Conservation (phyloP, 306 rosid species). For the Lathyrus sativus region DNA sequence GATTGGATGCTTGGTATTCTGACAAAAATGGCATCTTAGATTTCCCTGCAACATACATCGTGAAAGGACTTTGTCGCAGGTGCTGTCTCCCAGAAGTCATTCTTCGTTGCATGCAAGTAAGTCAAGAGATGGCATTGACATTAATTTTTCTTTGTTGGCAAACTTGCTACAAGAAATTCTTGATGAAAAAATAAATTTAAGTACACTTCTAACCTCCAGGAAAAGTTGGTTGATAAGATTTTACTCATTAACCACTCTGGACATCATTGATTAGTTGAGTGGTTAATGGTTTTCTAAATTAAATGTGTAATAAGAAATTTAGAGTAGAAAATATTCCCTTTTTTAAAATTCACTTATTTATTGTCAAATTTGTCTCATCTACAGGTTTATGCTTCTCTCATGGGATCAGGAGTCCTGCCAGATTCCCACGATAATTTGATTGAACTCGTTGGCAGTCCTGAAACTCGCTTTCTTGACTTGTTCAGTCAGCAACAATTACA, state of each 20-base stretch:
- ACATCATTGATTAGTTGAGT: constrained; percentile 13
- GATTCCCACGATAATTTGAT: constrained; percentile 75
- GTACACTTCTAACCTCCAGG: constrained; percentile 5
- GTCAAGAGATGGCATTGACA: constrained; percentile 29
- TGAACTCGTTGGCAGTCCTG: constrained; percentile 74
- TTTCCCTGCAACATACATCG: constrained; percentile 74
- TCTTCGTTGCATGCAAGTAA: constrained; percentile 96
- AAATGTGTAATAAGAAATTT: not conserved
- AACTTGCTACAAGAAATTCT: not conserved
- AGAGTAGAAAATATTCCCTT: not conserved
- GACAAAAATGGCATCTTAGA: constrained; percentile 62
- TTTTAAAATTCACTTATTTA: not conserved
- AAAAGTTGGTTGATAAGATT: constrained; percentile 15
- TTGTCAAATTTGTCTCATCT: constrained; percentile 31
- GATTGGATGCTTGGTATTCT: constrained; percentile 91
- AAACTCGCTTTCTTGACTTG: constrained; percentile 67
- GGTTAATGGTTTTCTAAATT: constrained; percentile 23
- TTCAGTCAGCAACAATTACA: constrained; percentile 95
- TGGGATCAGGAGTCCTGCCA: constrained; percentile 64
- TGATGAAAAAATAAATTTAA: not conserved
- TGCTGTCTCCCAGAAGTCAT: constrained; percentile 93
- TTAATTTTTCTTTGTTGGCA: not conserved
- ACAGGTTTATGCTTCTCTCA: constrained; percentile 82
- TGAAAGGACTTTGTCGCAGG: constrained; percentile 85
- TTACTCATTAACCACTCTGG: constrained; percentile 8